Evolutionary conservation across 805 yeast genomes (phyloP).

Genomic region (Wickerhamomyces canadensis): DNA sequence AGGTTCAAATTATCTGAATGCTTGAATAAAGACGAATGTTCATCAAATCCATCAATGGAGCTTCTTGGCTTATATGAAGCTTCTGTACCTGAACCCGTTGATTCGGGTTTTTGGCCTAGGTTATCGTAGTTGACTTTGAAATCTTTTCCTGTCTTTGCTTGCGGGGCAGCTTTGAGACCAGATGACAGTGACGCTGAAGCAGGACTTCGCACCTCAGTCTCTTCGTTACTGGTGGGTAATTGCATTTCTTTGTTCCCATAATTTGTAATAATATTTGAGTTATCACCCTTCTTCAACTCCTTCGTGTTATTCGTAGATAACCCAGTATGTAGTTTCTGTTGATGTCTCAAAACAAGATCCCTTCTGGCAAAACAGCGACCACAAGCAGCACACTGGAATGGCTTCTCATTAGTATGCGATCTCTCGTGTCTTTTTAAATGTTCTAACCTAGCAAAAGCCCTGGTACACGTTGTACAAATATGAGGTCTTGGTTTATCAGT

Average conservation of each 20-base stretch:
- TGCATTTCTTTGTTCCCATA: conserved; percentile 34
- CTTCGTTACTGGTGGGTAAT: conserved; percentile 26
- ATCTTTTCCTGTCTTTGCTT: not conserved
- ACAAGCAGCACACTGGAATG: conserved; percentile 93
- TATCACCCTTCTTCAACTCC: conserved; percentile 23
- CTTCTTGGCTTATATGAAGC: conserved; percentile 3
- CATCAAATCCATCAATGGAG: conserved; percentile 12
- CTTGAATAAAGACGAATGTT: conserved; percentile 26
- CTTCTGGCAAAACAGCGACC: conserved; percentile 94
- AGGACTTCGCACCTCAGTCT: conserved; percentile 1
- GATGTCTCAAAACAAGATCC: conserved; percentile 84
- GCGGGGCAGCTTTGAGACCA: not conserved
- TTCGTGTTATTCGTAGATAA: conserved; percentile 40
- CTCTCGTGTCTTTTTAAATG: conserved; percentile 92
- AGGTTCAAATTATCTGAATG: conserved; percentile 18
- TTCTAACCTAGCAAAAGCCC: conserved; percentile 93
- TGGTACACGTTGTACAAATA: conserved; percentile 81
- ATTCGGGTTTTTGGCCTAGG: too few species aligned
- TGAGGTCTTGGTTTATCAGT: conserved; percentile 95
- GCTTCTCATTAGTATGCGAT: conserved; percentile 93
- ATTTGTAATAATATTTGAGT: conserved; percentile 32
- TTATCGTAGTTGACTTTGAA: not conserved
- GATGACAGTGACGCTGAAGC: not conserved
- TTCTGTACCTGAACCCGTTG: not conserved
- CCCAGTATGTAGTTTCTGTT: conserved; percentile 78